phyloP scores from a whole-genome alignment of 306 rosid species.

The Castanea crenata region DNA sequence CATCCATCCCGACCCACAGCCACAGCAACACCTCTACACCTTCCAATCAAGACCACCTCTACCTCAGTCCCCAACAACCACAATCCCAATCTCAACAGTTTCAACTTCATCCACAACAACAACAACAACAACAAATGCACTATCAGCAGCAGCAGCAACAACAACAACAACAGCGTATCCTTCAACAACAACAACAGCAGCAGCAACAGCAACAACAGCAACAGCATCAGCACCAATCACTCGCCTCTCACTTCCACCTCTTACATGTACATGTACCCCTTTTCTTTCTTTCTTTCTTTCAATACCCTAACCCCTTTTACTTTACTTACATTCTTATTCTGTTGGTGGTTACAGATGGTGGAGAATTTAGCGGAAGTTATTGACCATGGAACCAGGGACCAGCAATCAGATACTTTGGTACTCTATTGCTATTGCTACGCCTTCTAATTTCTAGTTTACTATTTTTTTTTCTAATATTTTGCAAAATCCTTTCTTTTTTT shows the following conservation, averaged over 20 bases:
- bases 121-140: no score
- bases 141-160: no score
- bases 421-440: no score
- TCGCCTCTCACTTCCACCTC: slow-evolving; percentile 89
- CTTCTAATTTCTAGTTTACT: no score
- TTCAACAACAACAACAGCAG: slow-evolving; percentile 11
- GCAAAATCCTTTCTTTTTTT: not conserved
- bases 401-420: slow-evolving; percentile 85
- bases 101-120: slow-evolving; percentile 1
- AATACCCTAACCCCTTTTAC: slow-evolving; percentile 10
- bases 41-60: slow-evolving; percentile 67
- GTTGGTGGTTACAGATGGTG: slow-evolving; percentile 51
- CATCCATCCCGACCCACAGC: slow-evolving; percentile 43
- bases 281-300: not conserved
- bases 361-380: slow-evolving; percentile 79
- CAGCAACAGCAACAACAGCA: not conserved
- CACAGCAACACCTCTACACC: slow-evolving; percentile 48
- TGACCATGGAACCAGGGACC: slow-evolving; percentile 78
- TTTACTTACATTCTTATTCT: not conserved
- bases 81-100: slow-evolving; percentile 37
- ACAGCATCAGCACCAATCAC: slow-evolving; percentile 76
- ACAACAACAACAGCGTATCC: slow-evolving; percentile 25
- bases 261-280: slow-evolving; percentile 34
- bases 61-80: slow-evolving; percentile 44
- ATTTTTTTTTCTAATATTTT: not conserved